Base-by-base conservation (phyloP, 768 basidiomycete species). In the Chiua virens region DNA sequence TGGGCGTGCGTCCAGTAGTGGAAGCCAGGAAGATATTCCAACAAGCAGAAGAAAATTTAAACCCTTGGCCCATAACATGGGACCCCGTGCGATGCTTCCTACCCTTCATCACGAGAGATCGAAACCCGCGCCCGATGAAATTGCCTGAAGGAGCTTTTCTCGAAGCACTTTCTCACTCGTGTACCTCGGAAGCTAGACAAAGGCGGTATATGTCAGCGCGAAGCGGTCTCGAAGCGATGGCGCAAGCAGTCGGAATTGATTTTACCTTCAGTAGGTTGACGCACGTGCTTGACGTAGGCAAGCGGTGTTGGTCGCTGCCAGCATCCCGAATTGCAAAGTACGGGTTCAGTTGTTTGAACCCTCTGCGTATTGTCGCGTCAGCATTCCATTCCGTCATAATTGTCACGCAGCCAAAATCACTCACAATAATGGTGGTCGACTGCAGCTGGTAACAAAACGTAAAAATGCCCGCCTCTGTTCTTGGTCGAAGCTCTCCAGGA, bases 381-480 rank as follows among this genome's bases (percentile, higher is more conserved):
- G 34, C 32, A 28, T 43, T 3, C 14, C 9, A 0, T 25, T 14
- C 44, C n/a, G n/a, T n/a, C 11, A 17, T 7, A 18, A 36, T 30
- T 5, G 17, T 14, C 4, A 18, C 13, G 18, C 7, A 7, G 39
- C n/a, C 10, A n/a, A 7, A 3, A 18, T 20, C 27, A 74, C 87
- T 58, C 58, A 91, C 85, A 95, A 74, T 23, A 98, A 71, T 1
- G 93, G 95, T 0, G 95, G 92, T 15, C 92, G 79, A 60, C 89
- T 87, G 60, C 92, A 94, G 56, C 90, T 92, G 17, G 96, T 98
- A 18, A 93, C 96, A 60, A 98, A 99, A 14, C 90, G 80, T 50
- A 99, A 69, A 49, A 98, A 73, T 2, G 82, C 77, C 40, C 85
- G 76, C 13, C 87, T 80, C 58, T 98, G 86, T 41, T 90, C 86